These are phyloP conservation scores for Macroventuria anomochaeta DNA, from an alignment of 2,329 filamentous ascomycete genomes.

Conservation along the genomic window DNA sequence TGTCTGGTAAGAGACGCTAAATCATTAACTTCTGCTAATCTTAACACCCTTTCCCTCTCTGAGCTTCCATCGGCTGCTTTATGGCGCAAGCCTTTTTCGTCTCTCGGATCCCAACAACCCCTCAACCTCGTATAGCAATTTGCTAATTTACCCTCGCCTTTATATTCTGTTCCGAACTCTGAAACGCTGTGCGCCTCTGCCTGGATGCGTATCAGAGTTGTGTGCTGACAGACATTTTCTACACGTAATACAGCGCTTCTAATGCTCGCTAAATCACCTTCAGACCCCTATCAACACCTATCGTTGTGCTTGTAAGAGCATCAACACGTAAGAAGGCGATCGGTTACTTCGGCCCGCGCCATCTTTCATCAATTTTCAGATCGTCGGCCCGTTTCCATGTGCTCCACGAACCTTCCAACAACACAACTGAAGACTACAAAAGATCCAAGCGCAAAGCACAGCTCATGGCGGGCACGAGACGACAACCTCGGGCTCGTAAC, in stretches of 20 bases:
- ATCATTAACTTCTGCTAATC: slow-evolving; percentile 39
- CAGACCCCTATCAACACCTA: neutral
- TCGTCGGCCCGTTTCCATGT: slow-evolving; percentile 15
- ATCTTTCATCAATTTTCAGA: neutral
- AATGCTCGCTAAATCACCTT: neutral
- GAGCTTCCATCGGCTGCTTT: slow-evolving; percentile 16
- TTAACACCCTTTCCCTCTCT: slow-evolving; percentile 26
- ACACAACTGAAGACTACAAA: neutral
- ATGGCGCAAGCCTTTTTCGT: slow-evolving; percentile 16
- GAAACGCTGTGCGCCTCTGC: slow-evolving; percentile 3
- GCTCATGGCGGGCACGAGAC: slow-evolving; percentile 34
- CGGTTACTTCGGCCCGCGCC: slow-evolving; percentile 1
- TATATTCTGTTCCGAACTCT: slow-evolving; percentile 1
- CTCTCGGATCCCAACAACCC: slow-evolving; percentile 16
- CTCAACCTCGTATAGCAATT: slow-evolving; percentile 14
- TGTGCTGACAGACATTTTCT: neutral
- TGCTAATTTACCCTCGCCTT: slow-evolving; percentile 4
- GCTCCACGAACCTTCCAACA: slow-evolving; percentile 1
- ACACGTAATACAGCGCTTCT: slow-evolving; percentile 4
- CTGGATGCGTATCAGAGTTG: neutral
- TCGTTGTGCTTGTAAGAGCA: neutral
- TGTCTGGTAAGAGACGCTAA: slow-evolving; percentile 19
- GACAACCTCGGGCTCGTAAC: slow-evolving; percentile 30
- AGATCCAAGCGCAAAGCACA: neutral
- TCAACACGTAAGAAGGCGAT: neutral